A percentile compares a stretch with the other conserved stretches of the same genome.
Conservation (phyloP, 116 monocot species). For the Thalassia testudinum region DNA sequence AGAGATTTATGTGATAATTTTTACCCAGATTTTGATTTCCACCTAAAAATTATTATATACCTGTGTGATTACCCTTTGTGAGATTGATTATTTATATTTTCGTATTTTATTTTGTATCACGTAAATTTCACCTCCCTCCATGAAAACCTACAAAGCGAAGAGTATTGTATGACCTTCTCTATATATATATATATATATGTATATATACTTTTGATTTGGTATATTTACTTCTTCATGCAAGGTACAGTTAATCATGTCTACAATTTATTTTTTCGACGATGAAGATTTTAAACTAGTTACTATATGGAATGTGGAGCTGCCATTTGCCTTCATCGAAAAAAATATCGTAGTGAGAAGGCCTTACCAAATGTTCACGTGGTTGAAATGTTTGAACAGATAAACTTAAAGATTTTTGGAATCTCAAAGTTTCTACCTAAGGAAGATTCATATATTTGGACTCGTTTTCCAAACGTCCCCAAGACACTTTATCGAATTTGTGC, state of each 20-base stretch:
- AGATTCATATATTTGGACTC: constrained; percentile 47
- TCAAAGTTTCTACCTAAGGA: constrained; percentile 58
- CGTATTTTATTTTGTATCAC: too few species aligned
- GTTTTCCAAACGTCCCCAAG: neutral
- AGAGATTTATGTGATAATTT: too few species aligned
- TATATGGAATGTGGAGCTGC: constrained; percentile 33
- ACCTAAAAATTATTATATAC: too few species aligned
- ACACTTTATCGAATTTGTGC: constrained; percentile 54
- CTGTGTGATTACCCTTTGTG: too few species aligned
- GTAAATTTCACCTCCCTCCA: too few species aligned
- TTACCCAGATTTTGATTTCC: too few species aligned
- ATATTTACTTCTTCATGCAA: neutral
- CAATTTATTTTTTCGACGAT: too few species aligned
- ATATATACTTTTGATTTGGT: neutral
- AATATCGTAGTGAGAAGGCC: constrained; percentile 26
- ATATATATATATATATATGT: too few species aligned
- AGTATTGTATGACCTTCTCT: constrained; percentile 49
- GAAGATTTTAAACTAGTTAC: neutral
- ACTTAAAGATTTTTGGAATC: constrained; percentile 40
- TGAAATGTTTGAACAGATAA: constrained; percentile 51
- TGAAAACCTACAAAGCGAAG: too few species aligned
- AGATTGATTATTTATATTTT: too few species aligned
- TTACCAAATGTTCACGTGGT: constrained; percentile 49
- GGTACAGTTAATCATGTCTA: too few species aligned
- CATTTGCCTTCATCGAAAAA: constrained; percentile 67